Evolutionary conservation across 495 filamentous ascomycete species (phyloP).

Genomic region (Aspergillus steynii): DNA sequence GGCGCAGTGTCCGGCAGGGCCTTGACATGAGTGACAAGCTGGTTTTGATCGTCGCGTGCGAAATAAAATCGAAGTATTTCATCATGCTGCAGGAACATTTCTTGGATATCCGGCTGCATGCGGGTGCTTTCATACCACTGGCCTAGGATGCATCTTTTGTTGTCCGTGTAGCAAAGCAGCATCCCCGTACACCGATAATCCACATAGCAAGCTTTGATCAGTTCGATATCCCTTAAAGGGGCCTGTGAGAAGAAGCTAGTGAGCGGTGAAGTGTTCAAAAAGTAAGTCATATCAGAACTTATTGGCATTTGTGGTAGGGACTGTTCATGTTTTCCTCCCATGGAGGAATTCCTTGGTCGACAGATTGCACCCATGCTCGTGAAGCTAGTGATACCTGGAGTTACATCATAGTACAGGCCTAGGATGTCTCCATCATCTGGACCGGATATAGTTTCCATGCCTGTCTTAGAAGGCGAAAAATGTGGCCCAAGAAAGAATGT

Average conservation of each 20-base stretch:
- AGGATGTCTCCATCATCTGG: neutral
- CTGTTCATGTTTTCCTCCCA: neutral
- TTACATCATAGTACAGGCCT: constrained; percentile 1
- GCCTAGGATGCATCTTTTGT: neutral
- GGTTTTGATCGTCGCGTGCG: neutral
- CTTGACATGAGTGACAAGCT: too few relatives aligned
- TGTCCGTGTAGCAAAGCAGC: neutral
- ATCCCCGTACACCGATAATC: too few relatives aligned
- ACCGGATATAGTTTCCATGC: neutral
- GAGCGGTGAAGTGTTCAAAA: constrained; percentile 4
- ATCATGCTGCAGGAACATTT: neutral
- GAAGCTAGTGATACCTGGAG: constrained; percentile 4
- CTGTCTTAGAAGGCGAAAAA: neutral
- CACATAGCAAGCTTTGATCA: too few relatives aligned
- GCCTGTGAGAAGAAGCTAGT: constrained; percentile 3
- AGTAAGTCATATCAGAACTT: neutral
- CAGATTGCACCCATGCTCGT: constrained; percentile 1
- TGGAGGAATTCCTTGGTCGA: neutral
- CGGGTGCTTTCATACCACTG: constrained; percentile 3
- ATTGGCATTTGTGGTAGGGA: neutral
- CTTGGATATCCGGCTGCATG: neutral
- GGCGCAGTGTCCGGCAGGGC: too few relatives aligned
- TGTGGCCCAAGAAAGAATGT: constrained; percentile 1
- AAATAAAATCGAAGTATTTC: neutral
- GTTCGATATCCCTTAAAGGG: neutral